These are phyloP conservation scores for Pichia thaimueangensis DNA, from an alignment of 805 yeast genomes.

Conservation along the genomic window DNA sequence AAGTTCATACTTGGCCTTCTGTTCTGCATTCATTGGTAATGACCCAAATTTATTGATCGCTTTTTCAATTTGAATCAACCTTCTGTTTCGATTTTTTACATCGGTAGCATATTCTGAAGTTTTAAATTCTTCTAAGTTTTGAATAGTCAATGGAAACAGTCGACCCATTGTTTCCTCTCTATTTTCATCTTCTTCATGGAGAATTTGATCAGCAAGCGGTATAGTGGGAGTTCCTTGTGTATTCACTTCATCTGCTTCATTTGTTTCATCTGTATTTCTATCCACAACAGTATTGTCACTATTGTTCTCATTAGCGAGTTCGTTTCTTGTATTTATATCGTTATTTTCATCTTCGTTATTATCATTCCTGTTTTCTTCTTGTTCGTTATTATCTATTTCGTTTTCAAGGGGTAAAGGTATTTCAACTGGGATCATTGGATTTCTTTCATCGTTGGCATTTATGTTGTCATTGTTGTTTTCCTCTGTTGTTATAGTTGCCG, in stretches of 20 bases:
- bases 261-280: not conserved
- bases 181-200: not conserved
- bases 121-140: no score
- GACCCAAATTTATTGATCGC: slow-evolving; percentile 1
- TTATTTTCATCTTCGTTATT: not conserved
- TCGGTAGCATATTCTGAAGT: no score
- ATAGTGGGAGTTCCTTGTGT: no score
- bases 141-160: no score
- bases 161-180: no score
- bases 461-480: not conserved
- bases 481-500: no score
- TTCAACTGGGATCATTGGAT: not conserved
- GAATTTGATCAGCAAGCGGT: no score
- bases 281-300: not conserved
- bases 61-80: not conserved
- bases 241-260: not conserved
- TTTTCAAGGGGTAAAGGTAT: no score
- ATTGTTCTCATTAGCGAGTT: not conserved
- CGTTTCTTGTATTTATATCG: no score
- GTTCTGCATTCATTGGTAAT: slow-evolving; percentile 1
- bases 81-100: no score
- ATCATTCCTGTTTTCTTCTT: not conserved
- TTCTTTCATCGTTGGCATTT: not conserved
- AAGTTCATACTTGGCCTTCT: not conserved
- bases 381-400: not conserved